Base-by-base conservation (phyloP, 176 grass and related monocot species). In the Aegilops umbellulata region DNA sequence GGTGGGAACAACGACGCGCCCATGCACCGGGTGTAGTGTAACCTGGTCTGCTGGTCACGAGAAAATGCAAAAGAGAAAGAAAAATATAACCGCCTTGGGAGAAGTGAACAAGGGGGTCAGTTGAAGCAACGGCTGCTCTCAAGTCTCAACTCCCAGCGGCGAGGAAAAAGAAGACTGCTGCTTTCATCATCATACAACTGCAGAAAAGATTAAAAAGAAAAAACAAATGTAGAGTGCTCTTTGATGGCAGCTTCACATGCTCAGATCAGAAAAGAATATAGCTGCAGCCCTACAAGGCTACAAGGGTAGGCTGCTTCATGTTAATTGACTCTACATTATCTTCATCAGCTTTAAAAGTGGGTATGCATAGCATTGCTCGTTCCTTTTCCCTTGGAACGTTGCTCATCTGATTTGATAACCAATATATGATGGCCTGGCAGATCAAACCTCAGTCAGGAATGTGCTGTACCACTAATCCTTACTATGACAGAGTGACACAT, bases 181-280 rank as follows among this genome's bases (percentile, higher is more conserved):
- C 5, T 26, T 5, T 41, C 68, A 76, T 76, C 82, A 72, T 44
- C 58, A 46, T 34, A 10, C 23, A 82, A 87, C 22, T 68, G 70
- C 10, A n/a, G 2, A 66, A 66, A 41, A 38, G 42, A 66, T 23
- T 61, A 65, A 15, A 47, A 47, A 2, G 6, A 32, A 23, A 17
- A 41, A 42, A 42, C 11, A 39, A 77, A 58, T 74, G 60, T 60
- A 8, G 39, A 42, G 39, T 42, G 2, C 7, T 9, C 42, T 74
- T 80, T 57, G 57, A 84, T 57, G 7, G 30, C 31, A 24, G 8
- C 31, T 84, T 84, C 57, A 42, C 57, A 55, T 49, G 39, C 12
- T 60, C 38, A 15, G 4, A 57, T 57, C 17, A 7, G 31, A 80
- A 74, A 73, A 80, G 65, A 39, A 65, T 5, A 46, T 44, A 20